Evolutionary conservation across 495 filamentous ascomycete genomes (phyloP), one percentile per base, ranked within the genome.

Genomic region (Neurospora sp.): DNA sequence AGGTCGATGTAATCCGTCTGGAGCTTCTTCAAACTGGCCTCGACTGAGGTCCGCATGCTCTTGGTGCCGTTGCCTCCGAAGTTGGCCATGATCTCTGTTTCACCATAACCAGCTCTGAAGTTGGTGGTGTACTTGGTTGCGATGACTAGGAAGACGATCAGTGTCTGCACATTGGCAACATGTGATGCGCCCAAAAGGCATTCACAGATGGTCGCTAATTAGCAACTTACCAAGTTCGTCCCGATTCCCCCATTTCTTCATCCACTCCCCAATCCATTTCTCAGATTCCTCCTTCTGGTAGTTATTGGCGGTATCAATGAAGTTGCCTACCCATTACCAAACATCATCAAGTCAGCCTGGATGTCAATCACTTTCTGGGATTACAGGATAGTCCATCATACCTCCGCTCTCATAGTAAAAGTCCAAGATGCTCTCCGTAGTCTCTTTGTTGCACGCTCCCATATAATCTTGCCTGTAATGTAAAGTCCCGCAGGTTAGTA

Each of bases 261-360:
- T 89, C 92, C 92, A 94, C 73, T 94, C 92, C 20, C 92, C 92
- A 69, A 95, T 82, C 90, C 90, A 93, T 4, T 76, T 75, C 78
- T 94, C 92, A 7, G 90, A 91, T 71, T 93, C 82, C 73, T 88
- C 74, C 71, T 80, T 81, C 74, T 94, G 90, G 82, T 94, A 94
- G 78, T 85, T 88, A 77, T 89, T 91, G 61, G 90, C 81, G 1
- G 91, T 93, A 76, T 94, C 92, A 75, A 94, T 89, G 82, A 93
- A 93, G 81, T 94, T 94, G 39, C 92, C 92, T 9, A 65, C 73
- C 31, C 71, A 18, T 65, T 0, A 31, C 9, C 47, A 12, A 59
- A 14, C 47, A 31, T 59, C 20, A 14, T 4, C 47, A 10, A 14
- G 47, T 59, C 9, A 59, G 47, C 20, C 12, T 59, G 3, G 8